These are phyloP conservation scores for Geranium brycei DNA, from an alignment of 345 rosid genomes.

Conservation along the genomic window DNA sequence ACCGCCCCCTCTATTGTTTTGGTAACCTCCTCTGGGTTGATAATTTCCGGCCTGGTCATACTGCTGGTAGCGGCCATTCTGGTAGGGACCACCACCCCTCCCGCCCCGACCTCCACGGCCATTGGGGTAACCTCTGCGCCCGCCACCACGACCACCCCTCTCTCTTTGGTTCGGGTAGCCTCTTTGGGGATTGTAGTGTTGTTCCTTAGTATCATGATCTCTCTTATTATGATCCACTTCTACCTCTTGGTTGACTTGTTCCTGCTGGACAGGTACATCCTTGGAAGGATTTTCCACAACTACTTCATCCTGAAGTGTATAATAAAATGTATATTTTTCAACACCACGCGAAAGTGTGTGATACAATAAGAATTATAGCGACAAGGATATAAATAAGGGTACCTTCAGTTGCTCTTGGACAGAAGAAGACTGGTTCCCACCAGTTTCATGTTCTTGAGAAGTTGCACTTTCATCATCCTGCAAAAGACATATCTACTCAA, in stretches of 20 bases:
- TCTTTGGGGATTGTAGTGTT: conserved; percentile 46
- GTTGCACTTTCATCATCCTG: background rate
- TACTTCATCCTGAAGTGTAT: conserved; percentile 35
- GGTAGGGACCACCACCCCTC: conserved; percentile 46
- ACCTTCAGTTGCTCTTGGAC: conserved; percentile 28
- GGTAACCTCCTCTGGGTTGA: conserved; percentile 49
- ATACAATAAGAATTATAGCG: background rate
- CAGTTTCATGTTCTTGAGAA: conserved; percentile 3
- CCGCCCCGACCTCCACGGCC: conserved; percentile 73
- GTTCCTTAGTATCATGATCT: conserved; percentile 31
- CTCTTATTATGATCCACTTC: conserved; percentile 25
- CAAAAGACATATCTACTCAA: background rate
- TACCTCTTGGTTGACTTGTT: conserved; percentile 24
- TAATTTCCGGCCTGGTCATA: conserved; percentile 60
- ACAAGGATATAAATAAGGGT: background rate
- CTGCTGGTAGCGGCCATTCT: conserved; percentile 51
- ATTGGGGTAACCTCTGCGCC: conserved; percentile 52
- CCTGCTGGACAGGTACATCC: conserved; percentile 28
- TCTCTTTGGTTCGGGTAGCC: conserved; percentile 57
- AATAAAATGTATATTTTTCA: background rate
- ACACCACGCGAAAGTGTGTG: background rate
- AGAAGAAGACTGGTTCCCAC: background rate
- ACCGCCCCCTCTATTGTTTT: conserved; percentile 54
- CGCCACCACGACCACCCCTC: conserved; percentile 50
- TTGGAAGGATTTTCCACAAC: conserved; percentile 34